Base-by-base conservation (phyloP, 768 basidiomycete genomes). In the Russula foetens region DNA sequence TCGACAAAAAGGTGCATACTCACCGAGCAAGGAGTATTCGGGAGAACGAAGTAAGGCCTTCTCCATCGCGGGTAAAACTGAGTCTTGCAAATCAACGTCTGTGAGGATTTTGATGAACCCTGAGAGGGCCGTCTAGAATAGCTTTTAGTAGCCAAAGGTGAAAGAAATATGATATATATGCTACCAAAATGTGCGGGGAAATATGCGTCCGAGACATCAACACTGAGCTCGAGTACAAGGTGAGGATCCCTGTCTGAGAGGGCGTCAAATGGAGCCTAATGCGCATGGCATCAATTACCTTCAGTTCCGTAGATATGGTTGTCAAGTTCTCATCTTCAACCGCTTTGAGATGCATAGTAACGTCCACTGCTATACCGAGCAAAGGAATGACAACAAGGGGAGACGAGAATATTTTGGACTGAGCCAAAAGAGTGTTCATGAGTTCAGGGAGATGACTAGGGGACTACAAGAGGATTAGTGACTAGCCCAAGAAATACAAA, bases 21-120 rank as follows among this genome's bases (percentile, higher is more conserved):
- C 60, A 90, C 90, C 76, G 38, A 75, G 74, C 4, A 96, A 77
- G 0, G 87, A 82, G 44, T 81, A 76, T 71, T 96, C 94, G 0
- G 95, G 92, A 1, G 89, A 88, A 28, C 91, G 83, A 11, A 92
- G 73, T 8, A 96, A 69, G 1, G 89, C 82, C 65, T 92, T 92
- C 69, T 95, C 92, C 39, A 90, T 81, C 0, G 78, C 77, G 0
- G 92, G 90, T 0, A 94, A 72, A 46, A 95, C 74, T 0, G 73
- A 71, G 5, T 74, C 70, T 1, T 71, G 70, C 29, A 93, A 73
- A 39, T 86, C 83, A 0, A 79, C 76, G 0, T 75, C 68, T 1
- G 74, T 74, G 4, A 90, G 81, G 0, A 73, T 77, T 3, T 72
- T 68, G 59, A 91, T 79, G 70, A 92, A 88, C 84, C 86, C 61